Conservation (phyloP, 495 filamentous ascomycete species). For the Aspergillus sclerotioniger region DNA sequence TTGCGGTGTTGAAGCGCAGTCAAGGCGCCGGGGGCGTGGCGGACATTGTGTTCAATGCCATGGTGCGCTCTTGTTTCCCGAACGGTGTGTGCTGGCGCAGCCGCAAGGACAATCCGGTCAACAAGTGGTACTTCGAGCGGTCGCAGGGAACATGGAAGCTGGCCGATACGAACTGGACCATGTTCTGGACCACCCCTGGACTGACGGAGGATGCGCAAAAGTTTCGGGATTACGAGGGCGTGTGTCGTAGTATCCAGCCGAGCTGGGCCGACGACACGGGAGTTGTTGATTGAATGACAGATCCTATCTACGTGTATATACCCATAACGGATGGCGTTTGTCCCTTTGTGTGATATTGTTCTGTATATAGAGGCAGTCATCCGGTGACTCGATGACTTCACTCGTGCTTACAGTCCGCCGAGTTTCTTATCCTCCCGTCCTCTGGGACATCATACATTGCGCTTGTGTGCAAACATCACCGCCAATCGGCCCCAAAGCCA, state of each 20-base stretch:
- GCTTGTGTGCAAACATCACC: too few relatives aligned
- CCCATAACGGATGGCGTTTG: too few relatives aligned
- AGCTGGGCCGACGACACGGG: constrained; percentile 77
- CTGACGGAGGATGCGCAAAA: constrained; percentile 48
- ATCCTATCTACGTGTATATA: too few relatives aligned
- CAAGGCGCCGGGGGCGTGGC: constrained; percentile 92
- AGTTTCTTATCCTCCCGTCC: too few relatives aligned
- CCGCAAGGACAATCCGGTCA: constrained; percentile 77
- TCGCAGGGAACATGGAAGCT: constrained; percentile 80
- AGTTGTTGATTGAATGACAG: constrained; percentile 49
- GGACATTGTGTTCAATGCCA: constrained; percentile 92
- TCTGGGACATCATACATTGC: too few relatives aligned
- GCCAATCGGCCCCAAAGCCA: too few relatives aligned
- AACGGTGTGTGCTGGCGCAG: constrained; percentile 78
- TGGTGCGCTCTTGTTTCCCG: constrained; percentile 87
- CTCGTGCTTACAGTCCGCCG: too few relatives aligned
- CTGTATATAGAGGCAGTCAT: too few relatives aligned
- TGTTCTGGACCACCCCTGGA: constrained; percentile 92
- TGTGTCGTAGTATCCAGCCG: constrained; percentile 76
- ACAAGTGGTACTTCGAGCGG: constrained; percentile 95
- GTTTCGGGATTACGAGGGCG: constrained; percentile 77
- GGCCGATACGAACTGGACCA: constrained; percentile 77
- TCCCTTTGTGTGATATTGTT: too few relatives aligned
- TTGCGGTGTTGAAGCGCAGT: constrained; percentile 82
- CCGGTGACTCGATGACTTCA: too few relatives aligned